phyloP scores from a whole-genome alignment of 495 filamentous ascomycete genomes.

The Xylona heveae region DNA sequence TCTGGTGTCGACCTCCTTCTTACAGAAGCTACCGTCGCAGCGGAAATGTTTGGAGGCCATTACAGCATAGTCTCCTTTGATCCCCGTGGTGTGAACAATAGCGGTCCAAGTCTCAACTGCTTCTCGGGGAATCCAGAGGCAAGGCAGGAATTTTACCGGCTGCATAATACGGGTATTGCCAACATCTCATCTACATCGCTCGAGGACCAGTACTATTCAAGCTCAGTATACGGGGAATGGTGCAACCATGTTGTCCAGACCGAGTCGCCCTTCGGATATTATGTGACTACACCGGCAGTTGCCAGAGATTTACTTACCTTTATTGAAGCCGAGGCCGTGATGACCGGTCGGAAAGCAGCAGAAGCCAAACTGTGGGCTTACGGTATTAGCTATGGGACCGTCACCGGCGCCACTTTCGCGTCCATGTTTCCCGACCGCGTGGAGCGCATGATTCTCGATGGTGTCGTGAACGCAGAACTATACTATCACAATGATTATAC shows the following conservation, averaged over 20 bases:
- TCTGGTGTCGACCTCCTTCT: background rate
- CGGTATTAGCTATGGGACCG: slow-evolving; percentile 1
- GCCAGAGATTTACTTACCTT: background rate
- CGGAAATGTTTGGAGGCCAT: background rate
- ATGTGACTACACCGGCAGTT: background rate
- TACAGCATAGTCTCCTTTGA: background rate
- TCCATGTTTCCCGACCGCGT: background rate
- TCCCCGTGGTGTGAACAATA: background rate
- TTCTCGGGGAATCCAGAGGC: background rate
- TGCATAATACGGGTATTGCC: background rate
- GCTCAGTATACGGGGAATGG: background rate
- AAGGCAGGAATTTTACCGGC: background rate
- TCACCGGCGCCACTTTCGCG: background rate
- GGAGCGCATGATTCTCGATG: slow-evolving; percentile 1
- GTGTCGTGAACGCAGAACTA: background rate
- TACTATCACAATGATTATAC: background rate
- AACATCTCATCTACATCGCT: background rate
- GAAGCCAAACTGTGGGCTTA: background rate
- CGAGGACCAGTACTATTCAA: background rate
- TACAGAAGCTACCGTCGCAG: background rate
- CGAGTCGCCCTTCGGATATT: no score
- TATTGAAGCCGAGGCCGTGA: background rate
- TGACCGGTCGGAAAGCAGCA: background rate
- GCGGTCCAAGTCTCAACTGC: background rate
- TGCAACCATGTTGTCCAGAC: background rate